Conservation (phyloP, 208 protist species). For the Strigomonas culicis region DNA sequence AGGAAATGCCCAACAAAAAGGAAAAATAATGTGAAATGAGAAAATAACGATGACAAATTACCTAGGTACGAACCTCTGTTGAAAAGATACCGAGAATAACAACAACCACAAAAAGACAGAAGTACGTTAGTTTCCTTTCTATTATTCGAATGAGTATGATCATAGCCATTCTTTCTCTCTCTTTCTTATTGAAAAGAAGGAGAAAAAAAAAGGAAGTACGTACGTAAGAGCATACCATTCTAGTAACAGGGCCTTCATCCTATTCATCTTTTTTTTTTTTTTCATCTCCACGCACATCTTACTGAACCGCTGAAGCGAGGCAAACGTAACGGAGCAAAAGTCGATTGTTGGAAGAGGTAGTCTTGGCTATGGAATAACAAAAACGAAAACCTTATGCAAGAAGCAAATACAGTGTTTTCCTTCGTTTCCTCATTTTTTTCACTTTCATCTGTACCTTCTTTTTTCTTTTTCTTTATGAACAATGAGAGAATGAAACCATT, state of each 20-base stretch:
- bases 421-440: background rate
- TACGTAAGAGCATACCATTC: no score
- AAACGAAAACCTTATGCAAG: background rate
- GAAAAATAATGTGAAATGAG: background rate
- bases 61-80: background rate
- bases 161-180: no score
- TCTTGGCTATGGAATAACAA: slow-evolving; percentile 10
- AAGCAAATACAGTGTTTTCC: slow-evolving; percentile 1
- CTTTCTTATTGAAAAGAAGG: no score
- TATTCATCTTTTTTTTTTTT: no score
- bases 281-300: no score
- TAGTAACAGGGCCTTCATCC: no score
- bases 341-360: no score
- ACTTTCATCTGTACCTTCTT: background rate
- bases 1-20: no score
- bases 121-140: background rate
- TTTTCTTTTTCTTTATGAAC: slow-evolving; percentile 12
- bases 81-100: slow-evolving; percentile 8
- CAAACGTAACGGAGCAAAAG: no score
- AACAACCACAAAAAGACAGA: slow-evolving; percentile 15
- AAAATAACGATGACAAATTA: slow-evolving; percentile 14
- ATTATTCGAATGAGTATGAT: no score
- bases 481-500: background rate
- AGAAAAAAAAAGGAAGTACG: slow-evolving; percentile 7
- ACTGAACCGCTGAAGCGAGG: no score